A percentile compares a stretch with the other conserved stretches of the same genome.
phyloP scores from a whole-genome alignment of 23 red algal genomes.

The Chondrus crispus region DNA sequence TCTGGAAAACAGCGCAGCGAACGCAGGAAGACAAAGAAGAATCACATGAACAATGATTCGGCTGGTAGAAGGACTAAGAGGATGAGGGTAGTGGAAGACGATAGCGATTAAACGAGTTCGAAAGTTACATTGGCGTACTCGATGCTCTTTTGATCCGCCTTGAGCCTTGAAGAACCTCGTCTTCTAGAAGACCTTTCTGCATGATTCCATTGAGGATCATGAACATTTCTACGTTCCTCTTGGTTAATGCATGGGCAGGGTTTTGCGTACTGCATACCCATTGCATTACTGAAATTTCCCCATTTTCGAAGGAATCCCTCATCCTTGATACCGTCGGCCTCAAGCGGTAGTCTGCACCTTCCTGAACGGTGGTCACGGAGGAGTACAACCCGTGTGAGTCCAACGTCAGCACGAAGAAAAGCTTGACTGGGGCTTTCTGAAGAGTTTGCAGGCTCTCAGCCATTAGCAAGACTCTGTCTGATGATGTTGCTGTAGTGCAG shows the following conservation, averaged over 20 bases:
- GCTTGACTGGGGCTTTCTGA: background rate
- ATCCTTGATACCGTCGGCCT: background rate
- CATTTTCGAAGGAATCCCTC: background rate
- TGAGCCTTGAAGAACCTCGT: background rate
- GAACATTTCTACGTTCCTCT: background rate
- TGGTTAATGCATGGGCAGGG: background rate
- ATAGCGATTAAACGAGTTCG: too few species aligned
- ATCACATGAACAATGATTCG: too few species aligned
- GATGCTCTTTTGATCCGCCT: too few species aligned
- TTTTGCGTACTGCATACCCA: background rate
- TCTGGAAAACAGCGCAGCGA: too few species aligned
- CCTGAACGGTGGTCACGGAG: background rate
- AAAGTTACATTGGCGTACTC: too few species aligned
- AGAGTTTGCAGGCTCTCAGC: background rate
- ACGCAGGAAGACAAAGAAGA: too few species aligned
- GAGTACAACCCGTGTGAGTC: background rate
- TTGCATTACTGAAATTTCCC: background rate
- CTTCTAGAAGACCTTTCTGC: background rate
- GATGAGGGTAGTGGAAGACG: too few species aligned
- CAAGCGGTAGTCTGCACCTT: background rate
- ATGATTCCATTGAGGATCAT: background rate
- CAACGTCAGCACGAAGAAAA: background rate
- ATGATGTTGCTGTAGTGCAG: background rate
- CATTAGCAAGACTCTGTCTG: background rate
- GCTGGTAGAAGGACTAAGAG: too few species aligned